A percentile compares a stretch with the other conserved stretches of the same genome.
Conservation (phyloP, 1,284 basidiomycete genomes). For the Mrakiaceae sp. region DNA sequence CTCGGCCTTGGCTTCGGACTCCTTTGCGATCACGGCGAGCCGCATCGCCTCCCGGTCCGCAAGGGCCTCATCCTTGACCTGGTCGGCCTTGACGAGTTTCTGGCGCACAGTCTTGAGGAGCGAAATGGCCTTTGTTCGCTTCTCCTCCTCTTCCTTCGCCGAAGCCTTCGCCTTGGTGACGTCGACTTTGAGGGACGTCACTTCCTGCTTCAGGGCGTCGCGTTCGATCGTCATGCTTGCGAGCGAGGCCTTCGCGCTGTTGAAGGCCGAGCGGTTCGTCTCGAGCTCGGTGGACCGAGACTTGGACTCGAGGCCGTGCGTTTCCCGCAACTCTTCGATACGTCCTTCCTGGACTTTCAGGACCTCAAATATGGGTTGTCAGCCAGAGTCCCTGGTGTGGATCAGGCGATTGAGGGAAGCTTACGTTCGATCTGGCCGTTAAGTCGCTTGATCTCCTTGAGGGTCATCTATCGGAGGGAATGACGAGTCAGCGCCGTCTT, state of each 20-base stretch:
- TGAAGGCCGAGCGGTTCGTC: constrained; percentile 53
- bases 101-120: constrained; percentile 82
- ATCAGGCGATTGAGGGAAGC: constrained; percentile 20
- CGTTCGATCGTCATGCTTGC: constrained; percentile 13
- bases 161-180: constrained; percentile 48
- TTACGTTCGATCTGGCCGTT: constrained; percentile 58
- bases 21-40: constrained; percentile 31
- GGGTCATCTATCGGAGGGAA: constrained; percentile 43
- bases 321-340: constrained; percentile 70
- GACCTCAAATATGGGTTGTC: background rate
- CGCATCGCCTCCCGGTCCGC: constrained; percentile 27
- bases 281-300: constrained; percentile 65
- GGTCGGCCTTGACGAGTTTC: constrained; percentile 83
- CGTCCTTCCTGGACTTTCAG: constrained; percentile 64
- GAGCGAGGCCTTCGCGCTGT: constrained; percentile 34
- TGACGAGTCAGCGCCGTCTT: background rate
- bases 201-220: constrained; percentile 43
- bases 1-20: constrained; percentile 54
- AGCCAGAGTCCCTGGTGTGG: background rate
- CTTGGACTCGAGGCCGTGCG: constrained; percentile 59
- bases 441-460: constrained; percentile 61
- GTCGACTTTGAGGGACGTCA: constrained; percentile 49
- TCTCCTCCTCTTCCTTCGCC: constrained; percentile 88
- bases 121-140: constrained; percentile 81
- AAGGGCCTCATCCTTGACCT: constrained; percentile 67